Base-by-base conservation (phyloP, 495 filamentous ascomycete species). In the Neurospora sp. region DNA sequence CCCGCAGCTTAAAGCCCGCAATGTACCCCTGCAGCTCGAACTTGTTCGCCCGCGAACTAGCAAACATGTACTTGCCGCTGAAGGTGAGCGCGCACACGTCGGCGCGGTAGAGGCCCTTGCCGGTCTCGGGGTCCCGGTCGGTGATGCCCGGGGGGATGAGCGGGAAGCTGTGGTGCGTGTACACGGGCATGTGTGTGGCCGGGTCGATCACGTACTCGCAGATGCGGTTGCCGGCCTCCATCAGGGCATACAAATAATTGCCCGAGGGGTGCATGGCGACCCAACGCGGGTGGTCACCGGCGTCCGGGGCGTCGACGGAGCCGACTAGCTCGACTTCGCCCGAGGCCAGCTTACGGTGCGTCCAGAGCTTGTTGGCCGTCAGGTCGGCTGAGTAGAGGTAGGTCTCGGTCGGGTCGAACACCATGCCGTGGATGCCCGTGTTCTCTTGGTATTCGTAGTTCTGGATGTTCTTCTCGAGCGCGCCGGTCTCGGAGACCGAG, bases 381-480 rank as follows among this genome's bases (percentile, higher is more conserved):
- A 96, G 87, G 81, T 96, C 93, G 72, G 93, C 93, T 27, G 91
- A 93, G 84, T 96, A 96, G 42, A 96, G 87, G 82, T 93, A 94
- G 16, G 89, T 91, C 82, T 96, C 93, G 71, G 88, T 90, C 12
- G 91, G 88, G 79, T 96, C 92, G 78, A 96, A 96, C 61, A 93
- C 92, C 91, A 94, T 94, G 82, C 92, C 93, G 82, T 96, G 93
- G 75, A 96, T 92, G 61, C 91, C 92, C 9, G 91, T 91, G 79
- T 92, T 88, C 42, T 84, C 81, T 61, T 88, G 85, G 78, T 94
- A 93, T 69, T 90, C 87, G 82, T 91, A 94, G 81, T 94, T 93
- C 76, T 96, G 93, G 69, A 94, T 83, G 80, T 92, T 92, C 77
- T 84, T 79, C 18, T 87, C 85, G 31, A 96, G 87, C 20, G 79